phyloP scores from a whole-genome alignment of 805 yeast species.

The Ogataea nonfermentans region DNA sequence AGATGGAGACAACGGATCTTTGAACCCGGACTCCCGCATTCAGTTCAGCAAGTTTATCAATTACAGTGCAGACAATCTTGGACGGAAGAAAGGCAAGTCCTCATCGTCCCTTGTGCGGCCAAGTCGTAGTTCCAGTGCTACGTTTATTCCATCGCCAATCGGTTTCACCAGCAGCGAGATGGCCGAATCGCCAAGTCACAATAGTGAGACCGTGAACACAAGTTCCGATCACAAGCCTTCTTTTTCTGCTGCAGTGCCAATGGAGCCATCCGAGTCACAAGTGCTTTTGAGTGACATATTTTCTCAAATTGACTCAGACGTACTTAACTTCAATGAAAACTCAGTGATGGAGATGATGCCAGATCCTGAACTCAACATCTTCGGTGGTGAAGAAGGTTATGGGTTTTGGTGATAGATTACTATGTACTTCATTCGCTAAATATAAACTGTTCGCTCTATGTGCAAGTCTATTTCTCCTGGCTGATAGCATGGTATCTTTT shows the following conservation, averaged over 20 bases:
- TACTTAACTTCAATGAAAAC: slow-evolving; percentile 26
- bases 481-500: slow-evolving; percentile 88
- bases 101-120: background rate
- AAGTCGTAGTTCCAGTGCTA: slow-evolving; percentile 11
- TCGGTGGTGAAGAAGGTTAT: slow-evolving; percentile 29
- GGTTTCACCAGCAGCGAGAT: slow-evolving; percentile 22
- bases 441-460: slow-evolving; percentile 10
- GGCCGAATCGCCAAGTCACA: background rate
- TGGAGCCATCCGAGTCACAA: slow-evolving; percentile 22
- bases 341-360: slow-evolving; percentile 16
- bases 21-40: slow-evolving; percentile 29
- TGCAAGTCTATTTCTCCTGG: slow-evolving; percentile 16
- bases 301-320: slow-evolving; percentile 32
- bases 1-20: slow-evolving; percentile 29
- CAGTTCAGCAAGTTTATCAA: slow-evolving; percentile 31
- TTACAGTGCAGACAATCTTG: slow-evolving; percentile 23
- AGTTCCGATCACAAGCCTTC: background rate
- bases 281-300: slow-evolving; percentile 30
- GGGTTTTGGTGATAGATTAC: slow-evolving; percentile 27
- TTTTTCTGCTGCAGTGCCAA: slow-evolving; percentile 1
- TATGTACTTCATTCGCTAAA: no score
- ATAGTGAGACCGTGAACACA: background rate
- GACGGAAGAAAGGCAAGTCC: slow-evolving; percentile 8
- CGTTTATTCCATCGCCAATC: slow-evolving; percentile 33
- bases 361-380: slow-evolving; percentile 14